phyloP scores from a whole-genome alignment of 73 alveolate genomes.

The Loxodes magnus region DNA sequence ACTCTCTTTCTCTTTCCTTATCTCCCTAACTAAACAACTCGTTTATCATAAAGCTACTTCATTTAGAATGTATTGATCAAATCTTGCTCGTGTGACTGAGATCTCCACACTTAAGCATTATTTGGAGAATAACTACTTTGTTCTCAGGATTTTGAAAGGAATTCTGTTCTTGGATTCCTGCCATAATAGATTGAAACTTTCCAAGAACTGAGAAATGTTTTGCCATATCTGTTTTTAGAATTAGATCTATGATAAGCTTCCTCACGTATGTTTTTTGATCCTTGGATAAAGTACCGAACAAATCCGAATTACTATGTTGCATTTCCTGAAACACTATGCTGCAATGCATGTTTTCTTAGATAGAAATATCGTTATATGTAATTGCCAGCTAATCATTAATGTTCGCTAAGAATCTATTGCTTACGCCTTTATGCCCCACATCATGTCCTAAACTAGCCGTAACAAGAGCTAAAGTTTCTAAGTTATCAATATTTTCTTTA shows the following conservation, averaged over 20 bases:
- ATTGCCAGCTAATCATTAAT: slow-evolving; percentile 2
- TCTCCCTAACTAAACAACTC: slow-evolving; percentile 12
- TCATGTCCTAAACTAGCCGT: slow-evolving; percentile 14
- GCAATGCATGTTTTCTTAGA: slow-evolving; percentile 2
- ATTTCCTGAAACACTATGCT: background rate
- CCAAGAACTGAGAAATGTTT: background rate
- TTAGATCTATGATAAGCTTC: background rate
- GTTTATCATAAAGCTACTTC: background rate
- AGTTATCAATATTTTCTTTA: background rate
- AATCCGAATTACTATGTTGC: background rate
- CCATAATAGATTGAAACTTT: background rate
- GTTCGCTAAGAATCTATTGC: slow-evolving; percentile 8
- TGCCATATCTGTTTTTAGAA: background rate
- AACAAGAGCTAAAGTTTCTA: background rate
- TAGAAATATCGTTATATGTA: background rate
- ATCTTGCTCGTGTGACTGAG: slow-evolving; percentile 7
- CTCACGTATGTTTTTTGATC: background rate
- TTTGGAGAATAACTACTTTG: background rate
- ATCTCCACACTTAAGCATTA: slow-evolving; percentile 3
- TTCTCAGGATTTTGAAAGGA: background rate
- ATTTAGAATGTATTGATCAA: background rate
- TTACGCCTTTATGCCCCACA: slow-evolving; percentile 10
- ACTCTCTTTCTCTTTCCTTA: background rate
- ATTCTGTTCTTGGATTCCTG: background rate
- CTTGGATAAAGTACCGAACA: background rate